Evolutionary conservation across 179 eudicot genomes (phyloP), one percentile per base, ranked within the genome.

Genomic region (Nepenthes alata): DNA sequence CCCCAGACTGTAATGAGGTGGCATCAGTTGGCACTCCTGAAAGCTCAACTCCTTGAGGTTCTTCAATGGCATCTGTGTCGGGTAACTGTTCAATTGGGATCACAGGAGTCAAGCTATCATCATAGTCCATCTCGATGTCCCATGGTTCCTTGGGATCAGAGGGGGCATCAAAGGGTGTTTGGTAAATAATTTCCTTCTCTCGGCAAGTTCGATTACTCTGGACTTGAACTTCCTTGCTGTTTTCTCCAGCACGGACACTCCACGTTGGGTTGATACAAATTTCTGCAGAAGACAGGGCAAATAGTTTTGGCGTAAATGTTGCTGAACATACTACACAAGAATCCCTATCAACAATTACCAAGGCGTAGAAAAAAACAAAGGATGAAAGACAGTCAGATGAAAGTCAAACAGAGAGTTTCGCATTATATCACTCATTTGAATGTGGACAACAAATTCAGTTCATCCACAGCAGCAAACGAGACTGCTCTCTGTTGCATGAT

Each of bases 121-220:
- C 98, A 64, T 77, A 85, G 63, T 85, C 96, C 81, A 89, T 89
- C 69, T 93, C 98, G 0, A 66, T 65, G 71, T 89, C 98, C 98
- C 98, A 93, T 7, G 98, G 96, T 45, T 89, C 95, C 76, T 76
- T 86, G 0, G 98, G 93, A 57, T 93, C 63, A 0, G 74, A 52
- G 15, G 93, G 95, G 55, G 83, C 76, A 35, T 89, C 96, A 15
- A 67, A 80, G 15, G 34, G 55, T 2, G 85, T 71, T 54, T 64
- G 69, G 72, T 93, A 89, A 51, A 80, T 11, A 2, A 72, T 78
- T 73, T 93, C 93, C 55, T 72, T 81, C 72, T 93, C 96, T 1
- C 98, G 81, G 4, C 69, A 77, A 47, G 60, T 83, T 65, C 98
- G 74, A 74, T 79, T 86, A 57, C 63, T 81, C 75, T 93, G 98